Evolutionary conservation across 1,284 basidiomycete species (phyloP), one percentile per base, ranked within the genome.

Genomic region (Leccinum pallidistipes): DNA sequence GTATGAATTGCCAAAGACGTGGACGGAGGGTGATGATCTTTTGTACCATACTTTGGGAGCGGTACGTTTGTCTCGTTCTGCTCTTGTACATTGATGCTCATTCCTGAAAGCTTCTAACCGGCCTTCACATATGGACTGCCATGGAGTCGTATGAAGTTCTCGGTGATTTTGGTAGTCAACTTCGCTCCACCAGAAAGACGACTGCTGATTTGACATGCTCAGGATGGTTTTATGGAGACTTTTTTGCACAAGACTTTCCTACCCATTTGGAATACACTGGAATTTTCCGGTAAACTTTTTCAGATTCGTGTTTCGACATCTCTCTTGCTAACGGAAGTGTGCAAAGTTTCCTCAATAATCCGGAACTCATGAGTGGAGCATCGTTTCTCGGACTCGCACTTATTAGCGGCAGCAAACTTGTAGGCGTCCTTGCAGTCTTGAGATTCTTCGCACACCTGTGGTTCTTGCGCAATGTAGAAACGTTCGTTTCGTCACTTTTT

Each of bases 181-280:
- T 34, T 9, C 4, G 47, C 43, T 32, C 60, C 43, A 43, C 52
- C 31, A 34, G 56, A 21, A 45, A 47, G 56, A 32, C 11, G 21
- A 11, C 38, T 64, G 21, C 62, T 61, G 34, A 71, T n/a, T 55
- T 18, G n/a, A 18, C 34, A 21, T 24, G 5, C 45, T 9, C 58
- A 93, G 92, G 95, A 18, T 98, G 95, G 95, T 95, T 97, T 78
- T 98, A 96, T 69, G 94, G 94, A 24, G 97, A 99, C 77, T 99
- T 99, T 78, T 99, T 98, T 83, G 90, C 98, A 74, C 88, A 94
- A 68, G 92, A 95, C 68, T 97, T 94, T 74, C 95, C 97, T 2
- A 80, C 92, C 1, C 88, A 94, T 66, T 81, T 98, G 8, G 94
- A 96, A 64, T 98, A 98, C 75, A 97, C 94, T 56, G 97, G 97